Conservation (phyloP, 139 green algal species). For the Gonium pectorale region DNA sequence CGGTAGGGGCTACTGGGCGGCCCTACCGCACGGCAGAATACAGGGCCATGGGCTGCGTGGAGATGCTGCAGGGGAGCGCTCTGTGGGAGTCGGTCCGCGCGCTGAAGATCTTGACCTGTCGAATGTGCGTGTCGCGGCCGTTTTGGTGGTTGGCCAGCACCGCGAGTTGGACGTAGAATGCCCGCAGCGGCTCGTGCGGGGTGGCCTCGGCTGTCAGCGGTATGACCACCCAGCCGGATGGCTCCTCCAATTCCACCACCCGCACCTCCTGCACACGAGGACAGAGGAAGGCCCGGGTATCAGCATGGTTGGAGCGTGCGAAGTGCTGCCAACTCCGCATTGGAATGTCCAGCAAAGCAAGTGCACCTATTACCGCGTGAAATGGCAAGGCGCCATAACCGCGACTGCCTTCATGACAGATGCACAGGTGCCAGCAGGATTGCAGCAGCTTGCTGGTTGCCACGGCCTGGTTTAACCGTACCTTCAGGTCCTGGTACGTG, state of each 20-base stretch:
- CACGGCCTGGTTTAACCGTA: too few species aligned
- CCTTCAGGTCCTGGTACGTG: constrained; percentile 83
- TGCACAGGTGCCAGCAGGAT: too few species aligned
- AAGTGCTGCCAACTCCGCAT: too few species aligned
- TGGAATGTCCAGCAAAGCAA: too few species aligned
- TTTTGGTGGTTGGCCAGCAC: constrained; percentile 98
- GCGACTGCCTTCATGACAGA: too few species aligned
- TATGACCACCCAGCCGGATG: constrained; percentile 88
- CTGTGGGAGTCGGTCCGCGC: background rate
- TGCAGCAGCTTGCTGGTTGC: too few species aligned
- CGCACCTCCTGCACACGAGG: constrained; percentile 85
- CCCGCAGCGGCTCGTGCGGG: constrained; percentile 43
- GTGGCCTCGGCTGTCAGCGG: constrained; percentile 53
- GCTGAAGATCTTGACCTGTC: constrained; percentile 63
- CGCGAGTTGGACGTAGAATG: constrained; percentile 75
- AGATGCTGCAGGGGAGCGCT: background rate
- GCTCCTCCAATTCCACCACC: constrained; percentile 87
- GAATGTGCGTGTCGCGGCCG: constrained; percentile 95
- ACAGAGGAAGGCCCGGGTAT: too few species aligned
- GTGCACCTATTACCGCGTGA: too few species aligned
- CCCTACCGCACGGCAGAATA: constrained; percentile 6
- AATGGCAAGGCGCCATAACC: too few species aligned
- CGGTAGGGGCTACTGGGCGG: too few species aligned
- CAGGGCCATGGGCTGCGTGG: constrained; percentile 2
- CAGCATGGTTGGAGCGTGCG: too few species aligned